Evolutionary conservation across 1,284 basidiomycete genomes (phyloP).

Genomic region (Irpex sp.): DNA sequence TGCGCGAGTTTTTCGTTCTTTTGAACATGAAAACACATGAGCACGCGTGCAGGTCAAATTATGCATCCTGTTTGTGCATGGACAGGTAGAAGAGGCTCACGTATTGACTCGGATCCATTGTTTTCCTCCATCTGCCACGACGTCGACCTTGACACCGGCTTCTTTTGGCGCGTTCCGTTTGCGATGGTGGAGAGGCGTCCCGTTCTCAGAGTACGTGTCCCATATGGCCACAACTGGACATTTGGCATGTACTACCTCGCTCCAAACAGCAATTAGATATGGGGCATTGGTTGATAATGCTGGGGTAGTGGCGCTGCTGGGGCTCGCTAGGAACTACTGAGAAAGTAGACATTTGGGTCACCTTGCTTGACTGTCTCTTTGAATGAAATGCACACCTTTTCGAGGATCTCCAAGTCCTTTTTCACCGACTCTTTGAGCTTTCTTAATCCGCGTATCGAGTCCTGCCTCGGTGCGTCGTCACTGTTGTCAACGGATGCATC

Average conservation of each 20-base stretch:
- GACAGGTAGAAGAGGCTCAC: constrained; percentile 40
- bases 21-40: neutral
- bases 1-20: constrained; percentile 73
- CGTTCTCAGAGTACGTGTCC: constrained; percentile 39
- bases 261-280: constrained; percentile 75
- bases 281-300: constrained; percentile 70
- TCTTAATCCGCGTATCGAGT: constrained; percentile 50
- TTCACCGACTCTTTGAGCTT: constrained; percentile 42
- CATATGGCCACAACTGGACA: constrained; percentile 58
- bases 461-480: constrained; percentile 39
- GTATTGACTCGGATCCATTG: constrained; percentile 84
- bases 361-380: neutral
- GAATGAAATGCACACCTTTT: constrained; percentile 40
- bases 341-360: neutral
- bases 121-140: constrained; percentile 70
- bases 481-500: constrained; percentile 46
- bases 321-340: constrained; percentile 62
- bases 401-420: constrained; percentile 47
- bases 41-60: neutral
- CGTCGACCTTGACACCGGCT: constrained; percentile 70
- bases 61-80: neutral
- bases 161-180: constrained; percentile 27
- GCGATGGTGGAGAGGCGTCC: constrained; percentile 15
- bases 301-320: constrained; percentile 37
- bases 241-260: constrained; percentile 60